Base-by-base conservation (phyloP, 78 protist genomes). In the Mastigamoeba balamuthi region DNA sequence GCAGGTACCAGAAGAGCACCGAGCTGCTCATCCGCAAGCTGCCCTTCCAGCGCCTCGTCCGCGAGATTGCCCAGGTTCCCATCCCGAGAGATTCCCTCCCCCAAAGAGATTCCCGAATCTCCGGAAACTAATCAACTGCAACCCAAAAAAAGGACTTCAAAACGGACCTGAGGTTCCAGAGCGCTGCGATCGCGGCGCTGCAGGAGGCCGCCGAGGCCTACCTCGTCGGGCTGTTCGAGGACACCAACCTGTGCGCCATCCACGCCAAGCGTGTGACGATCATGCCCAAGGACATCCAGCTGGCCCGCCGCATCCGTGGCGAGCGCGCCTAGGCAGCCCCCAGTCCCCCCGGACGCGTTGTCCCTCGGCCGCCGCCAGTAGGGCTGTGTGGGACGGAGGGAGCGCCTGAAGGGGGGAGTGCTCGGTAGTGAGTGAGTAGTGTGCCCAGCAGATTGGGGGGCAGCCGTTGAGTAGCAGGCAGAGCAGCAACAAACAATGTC, bases 131-230 rank as follows among this genome's bases (percentile, higher is more conserved):
- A n/a, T n/a, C n/a, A n/a, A n/a, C n/a, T n/a, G n/a, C n/a, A n/a
- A n/a, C n/a, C n/a, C n/a, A n/a, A n/a, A n/a, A n/a, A n/a, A n/a
- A 85, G 70, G 85, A 86, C 69, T 89, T 76, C 92, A 88, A 90
- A 68, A 86, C 90, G 35, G 94, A 91, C 40, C 84, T 90, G 36
- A 89, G 95, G 42, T 92, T 87, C 89, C 95, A 87, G 82, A 65
- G 88, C 17, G 70, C 86, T 33, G 98, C 98, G 63, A 67, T 95
- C 58, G 78, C 63, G 64, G 98, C 98, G 5, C 89, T 95, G 36
- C 98, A 95, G 73, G 95, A 91, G 70, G 95, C 96, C 42, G 74
- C 96, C 25, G 98, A 95, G 82, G 82, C 91, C 17, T 92, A 91
- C 91, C 76, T 95, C 69, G 94, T 92, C 69, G 88, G 92, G 71